phyloP scores from a whole-genome alignment of 768 basidiomycete genomes.

The Lentinus tigrinus region DNA sequence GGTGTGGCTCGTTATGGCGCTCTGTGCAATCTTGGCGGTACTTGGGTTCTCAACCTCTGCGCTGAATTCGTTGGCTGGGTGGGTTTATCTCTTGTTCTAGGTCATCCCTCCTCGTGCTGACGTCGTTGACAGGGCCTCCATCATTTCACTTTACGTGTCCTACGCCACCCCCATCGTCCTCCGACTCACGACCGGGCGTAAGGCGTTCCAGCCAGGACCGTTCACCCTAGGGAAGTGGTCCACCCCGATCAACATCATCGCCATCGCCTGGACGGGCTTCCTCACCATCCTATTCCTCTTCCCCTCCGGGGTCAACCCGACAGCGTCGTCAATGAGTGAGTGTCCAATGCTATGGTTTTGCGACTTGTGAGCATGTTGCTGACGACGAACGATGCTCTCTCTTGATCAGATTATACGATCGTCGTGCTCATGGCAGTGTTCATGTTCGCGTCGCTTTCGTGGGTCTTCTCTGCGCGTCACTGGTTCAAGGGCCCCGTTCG shows the following conservation, averaged over 20 bases:
- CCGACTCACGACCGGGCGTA: slow-evolving; percentile 7
- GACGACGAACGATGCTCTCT: too few species aligned
- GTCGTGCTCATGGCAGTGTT: too few species aligned
- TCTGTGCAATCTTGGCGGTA: slow-evolving; percentile 10
- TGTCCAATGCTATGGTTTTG: too few species aligned
- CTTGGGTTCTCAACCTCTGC: not conserved
- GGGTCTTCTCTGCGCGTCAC: slow-evolving; percentile 61
- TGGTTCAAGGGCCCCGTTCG: slow-evolving; percentile 47
- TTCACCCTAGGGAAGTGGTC: slow-evolving; percentile 23
- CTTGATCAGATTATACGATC: too few species aligned
- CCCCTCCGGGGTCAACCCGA: not conserved
- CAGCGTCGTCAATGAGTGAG: too few species aligned
- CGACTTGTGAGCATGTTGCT: too few species aligned
- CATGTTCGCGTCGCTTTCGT: slow-evolving; percentile 37
- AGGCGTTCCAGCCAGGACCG: slow-evolving; percentile 18
- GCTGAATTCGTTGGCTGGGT: too few species aligned
- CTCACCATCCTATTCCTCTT: slow-evolving; percentile 23
- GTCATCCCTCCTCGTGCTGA: slow-evolving; percentile 16
- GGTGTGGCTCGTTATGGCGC: slow-evolving; percentile 15
- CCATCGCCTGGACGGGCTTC: slow-evolving; percentile 24
- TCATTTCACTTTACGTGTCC: slow-evolving; percentile 18
- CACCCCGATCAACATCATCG: slow-evolving; percentile 14
- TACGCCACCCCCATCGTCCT: slow-evolving; percentile 17
- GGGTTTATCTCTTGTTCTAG: slow-evolving; percentile 5
- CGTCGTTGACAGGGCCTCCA: slow-evolving; percentile 17